Percentiles rank a stretch among this genome's conserved stretches.
These are phyloP conservation scores for Przewalskia tangutica DNA, from an alignment of 257 asterid genomes.

Conservation along the genomic window DNA sequence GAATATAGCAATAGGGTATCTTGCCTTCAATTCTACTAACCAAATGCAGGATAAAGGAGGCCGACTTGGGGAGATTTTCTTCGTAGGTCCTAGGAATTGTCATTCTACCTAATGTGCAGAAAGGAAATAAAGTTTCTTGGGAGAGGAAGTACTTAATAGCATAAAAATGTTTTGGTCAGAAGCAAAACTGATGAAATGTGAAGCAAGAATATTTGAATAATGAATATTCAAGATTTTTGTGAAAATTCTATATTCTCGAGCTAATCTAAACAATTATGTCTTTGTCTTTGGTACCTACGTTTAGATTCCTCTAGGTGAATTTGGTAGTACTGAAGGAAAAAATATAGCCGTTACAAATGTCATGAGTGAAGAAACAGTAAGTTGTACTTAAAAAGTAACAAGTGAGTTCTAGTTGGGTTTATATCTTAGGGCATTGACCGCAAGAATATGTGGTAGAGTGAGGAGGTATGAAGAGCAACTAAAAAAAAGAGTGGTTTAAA, in stretches of 20 bases:
- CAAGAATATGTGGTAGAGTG: background rate
- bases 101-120: background rate
- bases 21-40: background rate
- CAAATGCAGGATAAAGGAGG: background rate
- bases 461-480: background rate
- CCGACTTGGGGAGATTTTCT: background rate
- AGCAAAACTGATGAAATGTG: background rate
- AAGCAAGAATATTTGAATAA: background rate
- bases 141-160: background rate
- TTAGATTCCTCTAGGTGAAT: background rate
- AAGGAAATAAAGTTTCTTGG: background rate
- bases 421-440: background rate
- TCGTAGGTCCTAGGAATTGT: background rate
- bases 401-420: background rate
- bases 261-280: background rate
- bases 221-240: background rate
- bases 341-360: background rate
- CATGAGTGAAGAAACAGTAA: background rate
- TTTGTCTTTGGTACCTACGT: background rate
- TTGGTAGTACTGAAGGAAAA: background rate
- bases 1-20: background rate
- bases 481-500: background rate
- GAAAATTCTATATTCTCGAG: background rate
- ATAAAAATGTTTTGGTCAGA: background rate
- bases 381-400: background rate